Percentiles rank a stretch among this genome's conserved stretches.
Evolutionary conservation across 2,329 filamentous ascomycete species (phyloP).

Genomic region (Talaromyces rugulosus): DNA sequence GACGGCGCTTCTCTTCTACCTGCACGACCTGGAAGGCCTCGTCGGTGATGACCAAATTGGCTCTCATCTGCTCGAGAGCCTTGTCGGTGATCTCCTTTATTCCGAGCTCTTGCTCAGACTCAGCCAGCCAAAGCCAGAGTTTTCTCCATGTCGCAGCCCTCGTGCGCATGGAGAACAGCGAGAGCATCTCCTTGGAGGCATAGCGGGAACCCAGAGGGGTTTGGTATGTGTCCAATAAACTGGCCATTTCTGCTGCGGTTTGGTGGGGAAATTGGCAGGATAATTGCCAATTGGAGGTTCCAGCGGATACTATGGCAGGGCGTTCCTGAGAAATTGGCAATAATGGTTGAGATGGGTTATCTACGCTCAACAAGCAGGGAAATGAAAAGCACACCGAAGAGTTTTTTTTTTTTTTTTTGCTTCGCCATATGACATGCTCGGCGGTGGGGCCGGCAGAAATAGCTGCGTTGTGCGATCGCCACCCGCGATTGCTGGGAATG

Average conservation of each 20-base stretch:
- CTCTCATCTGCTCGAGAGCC: constrained; percentile 71
- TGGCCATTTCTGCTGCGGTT: neutral
- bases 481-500: neutral
- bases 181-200: constrained; percentile 62
- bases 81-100: constrained; percentile 65
- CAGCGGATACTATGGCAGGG: neutral
- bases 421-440: neutral
- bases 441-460: neutral
- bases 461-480: neutral
- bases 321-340: neutral
- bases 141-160: constrained; percentile 76
- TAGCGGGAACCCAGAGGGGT: constrained; percentile 66
- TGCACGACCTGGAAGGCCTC: constrained; percentile 70
- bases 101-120: constrained; percentile 76
- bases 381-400: neutral
- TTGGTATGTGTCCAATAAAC: constrained; percentile 51
- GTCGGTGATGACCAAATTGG: constrained; percentile 70
- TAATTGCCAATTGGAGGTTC: neutral
- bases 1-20: constrained; percentile 65
- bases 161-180: constrained; percentile 72
- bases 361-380: neutral
- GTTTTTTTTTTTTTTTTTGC: neutral
- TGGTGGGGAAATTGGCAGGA: neutral
- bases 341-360: neutral
- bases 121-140: constrained; percentile 80